A percentile compares a stretch with the other conserved stretches of the same genome.
Conservation (phyloP, 2,329 filamentous ascomycete species). For the Coniosporium tulheliwenetii region DNA sequence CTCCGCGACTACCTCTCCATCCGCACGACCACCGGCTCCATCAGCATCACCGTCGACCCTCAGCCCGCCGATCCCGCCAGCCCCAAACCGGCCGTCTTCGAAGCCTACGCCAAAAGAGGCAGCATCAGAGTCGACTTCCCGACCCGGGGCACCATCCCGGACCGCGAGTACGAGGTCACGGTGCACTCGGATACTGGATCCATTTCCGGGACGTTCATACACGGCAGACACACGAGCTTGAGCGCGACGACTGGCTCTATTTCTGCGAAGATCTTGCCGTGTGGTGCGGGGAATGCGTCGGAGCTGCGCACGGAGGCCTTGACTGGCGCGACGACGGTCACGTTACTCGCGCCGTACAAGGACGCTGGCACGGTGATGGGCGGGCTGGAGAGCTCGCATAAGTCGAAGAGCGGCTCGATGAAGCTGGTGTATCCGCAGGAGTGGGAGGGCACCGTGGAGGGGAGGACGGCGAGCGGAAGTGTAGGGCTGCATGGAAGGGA, state of each 20-base stretch:
- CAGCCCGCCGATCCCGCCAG: conserved; percentile 13
- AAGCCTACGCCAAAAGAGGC: conserved; percentile 17
- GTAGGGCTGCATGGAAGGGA: conserved; percentile 22
- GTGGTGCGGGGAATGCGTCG: conserved; percentile 9
- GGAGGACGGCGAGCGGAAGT: conserved; percentile 18
- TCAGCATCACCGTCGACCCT: conserved; percentile 23
- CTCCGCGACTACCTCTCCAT: conserved; percentile 24
- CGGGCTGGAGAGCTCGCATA: conserved; percentile 18
- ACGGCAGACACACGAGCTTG: conserved; percentile 21
- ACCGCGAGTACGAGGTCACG: conserved; percentile 24
- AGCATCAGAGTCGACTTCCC: conserved; percentile 20
- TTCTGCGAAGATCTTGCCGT: conserved; percentile 20
- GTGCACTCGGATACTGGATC: conserved; percentile 22
- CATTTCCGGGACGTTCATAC: conserved; percentile 22
- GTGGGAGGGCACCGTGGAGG: conserved; percentile 25
- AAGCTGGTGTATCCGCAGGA: conserved; percentile 23
- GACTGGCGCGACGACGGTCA: conserved; percentile 18
- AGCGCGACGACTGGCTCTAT: conserved; percentile 21
- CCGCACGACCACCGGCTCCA: conserved; percentile 22
- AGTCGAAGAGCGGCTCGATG: conserved; percentile 17
- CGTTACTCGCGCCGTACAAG: conserved; percentile 17
- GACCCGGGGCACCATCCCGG: conserved; percentile 13
- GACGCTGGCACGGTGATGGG: conserved; percentile 9
- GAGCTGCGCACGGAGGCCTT: conserved; percentile 17
- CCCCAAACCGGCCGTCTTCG: conserved; percentile 20